Evolutionary conservation across 2,329 filamentous ascomycete species (phyloP), one percentile per base, ranked within the genome.

Genomic region (Paracoccidioides lutzii): DNA sequence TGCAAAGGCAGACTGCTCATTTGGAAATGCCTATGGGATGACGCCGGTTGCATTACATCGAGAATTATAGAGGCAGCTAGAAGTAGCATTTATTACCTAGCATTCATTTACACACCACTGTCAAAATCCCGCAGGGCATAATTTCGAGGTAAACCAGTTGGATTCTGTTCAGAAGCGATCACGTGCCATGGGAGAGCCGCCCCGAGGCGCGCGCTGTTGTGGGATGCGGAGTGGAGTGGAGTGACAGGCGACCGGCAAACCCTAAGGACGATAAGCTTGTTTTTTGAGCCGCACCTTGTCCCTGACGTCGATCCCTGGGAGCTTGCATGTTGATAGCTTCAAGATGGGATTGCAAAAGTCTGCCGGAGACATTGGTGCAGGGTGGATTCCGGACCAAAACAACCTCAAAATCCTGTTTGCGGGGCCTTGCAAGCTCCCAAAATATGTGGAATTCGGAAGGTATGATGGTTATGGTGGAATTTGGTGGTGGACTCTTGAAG

Each of bases 201-300:
- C 32, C 42, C 12, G 10, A 15, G 12, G 12, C 15, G 5, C 5
- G 12, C 38, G 15, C 4, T 14, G 14, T 3, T 33, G 38, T 28
- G 44, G 40, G 12, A 45, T 57, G 54, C 43, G 41, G 32, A 32
- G 15, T 32, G 57, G 56, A 62, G 62, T 57, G 52, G 41, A 54
- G 51, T 42, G 54, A 46, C 55, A 57, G 45, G 48, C 60, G 55
- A 61, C 62, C 61, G 64, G 63, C 62, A 58, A 62, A 68, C 60
- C 60, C 61, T 63, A 68, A 65, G 52, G 62, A 52, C 61, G 63
- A 66, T 67, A 66, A 68, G 65, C 65, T 68, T 68, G 57, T 61
- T 63, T 59, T 22, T 59, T 57, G 43, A 55, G 55, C 48, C 46
- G 35, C 43, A 53, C 41, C 8, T 22, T 49, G 55, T 38, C 55